Conservation (phyloP, 495 filamentous ascomycete species). For the Podospora fimiseda region DNA sequence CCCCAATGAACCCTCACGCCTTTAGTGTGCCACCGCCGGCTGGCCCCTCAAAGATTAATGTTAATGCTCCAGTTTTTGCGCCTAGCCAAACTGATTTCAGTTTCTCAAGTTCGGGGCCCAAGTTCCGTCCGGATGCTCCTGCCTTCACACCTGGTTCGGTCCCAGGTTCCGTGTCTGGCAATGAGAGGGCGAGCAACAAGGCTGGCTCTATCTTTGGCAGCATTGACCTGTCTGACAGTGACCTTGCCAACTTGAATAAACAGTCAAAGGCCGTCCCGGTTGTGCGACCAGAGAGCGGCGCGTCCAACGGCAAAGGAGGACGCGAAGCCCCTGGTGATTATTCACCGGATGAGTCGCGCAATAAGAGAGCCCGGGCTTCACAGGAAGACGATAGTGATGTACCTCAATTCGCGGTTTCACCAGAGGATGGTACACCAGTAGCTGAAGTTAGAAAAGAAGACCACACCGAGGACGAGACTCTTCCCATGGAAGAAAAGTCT, state of each 20-base stretch:
- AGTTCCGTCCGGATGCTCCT: conserved; percentile 77
- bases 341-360: conserved; percentile 50
- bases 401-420: conserved; percentile 55
- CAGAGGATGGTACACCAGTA: conserved; percentile 27
- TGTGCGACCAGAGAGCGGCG: conserved; percentile 55
- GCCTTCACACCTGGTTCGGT: conserved; percentile 62
- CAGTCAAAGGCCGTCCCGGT: conserved; percentile 80
- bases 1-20: conserved; percentile 26
- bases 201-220: conserved; percentile 66
- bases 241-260: conserved; percentile 57
- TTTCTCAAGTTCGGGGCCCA: conserved; percentile 60
- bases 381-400: conserved; percentile 59
- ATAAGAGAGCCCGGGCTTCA: conserved; percentile 63
- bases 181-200: conserved; percentile 31
- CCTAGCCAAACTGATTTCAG: conserved; percentile 65
- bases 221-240: conserved; percentile 52
- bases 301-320: conserved; percentile 25
- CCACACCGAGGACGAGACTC: conserved; percentile 19
- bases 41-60: conserved; percentile 53
- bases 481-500: conserved; percentile 27
- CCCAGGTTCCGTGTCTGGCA: conserved; percentile 32
- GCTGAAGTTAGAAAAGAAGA: conserved; percentile 11
- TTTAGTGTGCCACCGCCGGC: conserved; percentile 25
- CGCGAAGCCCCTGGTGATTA: conserved; percentile 48
- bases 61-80: conserved; percentile 62